Evolutionary conservation across 768 basidiomycete genomes (phyloP), one percentile per base, ranked within the genome.

Genomic region (Termitomyces sp.): DNA sequence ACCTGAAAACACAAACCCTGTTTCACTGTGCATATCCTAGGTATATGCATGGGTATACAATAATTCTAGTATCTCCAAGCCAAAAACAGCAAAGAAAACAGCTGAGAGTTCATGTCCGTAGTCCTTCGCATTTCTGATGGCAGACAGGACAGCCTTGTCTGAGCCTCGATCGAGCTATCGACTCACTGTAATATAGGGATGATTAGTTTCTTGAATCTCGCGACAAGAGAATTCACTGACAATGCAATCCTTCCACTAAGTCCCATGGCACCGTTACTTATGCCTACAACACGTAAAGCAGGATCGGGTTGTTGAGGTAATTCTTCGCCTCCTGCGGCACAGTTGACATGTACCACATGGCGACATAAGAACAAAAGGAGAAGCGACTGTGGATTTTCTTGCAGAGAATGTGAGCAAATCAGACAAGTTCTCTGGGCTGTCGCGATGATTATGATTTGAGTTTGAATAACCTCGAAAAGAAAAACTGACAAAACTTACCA

Each of bases 321-420:
- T 2, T 82, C 73, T 37, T 86, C 84, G 5, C 78, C 79, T 10
- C 86, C 84, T n/a, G 77, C 82, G 0, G 88, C 82, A 63, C 94
- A 96, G 8, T 77, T 73, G 0, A 88, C 87, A 65, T 97, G 94
- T 0, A 94, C 88, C 46, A 89, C 81, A 66, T 97, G 94, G 34
- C 91, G 86, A 69, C 94, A 97, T 10, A 97, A 75, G 71, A 92
- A 97, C 29, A 94, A 70, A 4, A 97, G 68, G 3, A 83, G 66
- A n/a, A 92, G 74, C 4, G 81, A 76, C 44, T 86, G 80, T 1
- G 85, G 77, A 10, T 73, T 75, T 52, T 84, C 80, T 53, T 81
- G 81, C 39, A 92, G 69, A 0, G 84, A 75, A 8, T 77, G 75
- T 3, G 70, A 64, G 65, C 94, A 97, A 24, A 95, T 69, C 1